Evolutionary conservation across 768 basidiomycete genomes (phyloP), one percentile per base, ranked within the genome.

Genomic region (Leccinum imitatum): DNA sequence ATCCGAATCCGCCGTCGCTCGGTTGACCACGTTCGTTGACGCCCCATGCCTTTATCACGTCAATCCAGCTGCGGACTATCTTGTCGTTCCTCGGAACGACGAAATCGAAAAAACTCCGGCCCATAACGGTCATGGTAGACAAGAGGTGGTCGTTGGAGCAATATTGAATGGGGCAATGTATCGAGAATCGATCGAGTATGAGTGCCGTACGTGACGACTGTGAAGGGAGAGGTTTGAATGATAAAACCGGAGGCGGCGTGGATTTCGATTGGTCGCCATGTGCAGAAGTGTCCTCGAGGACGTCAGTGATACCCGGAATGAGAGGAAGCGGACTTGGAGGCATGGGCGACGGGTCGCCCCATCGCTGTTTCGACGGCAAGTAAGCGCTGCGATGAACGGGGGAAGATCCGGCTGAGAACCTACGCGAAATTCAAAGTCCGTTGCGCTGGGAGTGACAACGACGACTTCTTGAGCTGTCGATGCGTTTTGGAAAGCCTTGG

Each of bases 11-110:
- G 35, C 90, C 90, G 64, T 91, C 89, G 68, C 87, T 89, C 23
- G 90, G 90, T 72, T 89, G 87, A 0, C 90, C 91, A 3, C 84
- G 82, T 71, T 92, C 91, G 62, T 92, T 92, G 53, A 92, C 89
- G 17, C 90, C 90, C 87, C 90, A 91, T 2, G 84, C 82, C 69
- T 93, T 93, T 66, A 91, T 84, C 54, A 84, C 82, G 61, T 86
- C 86, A 54, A 93, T 86, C 89, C 89, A 91, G 56, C 78, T 81
- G 25, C 84, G 82, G 23, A 93, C 89, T 53, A 81, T 78, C 11
- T 73, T 75, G 73, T 91, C 90, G 65, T 89, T 88, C 63, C 80
- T 77, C 67, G 73, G 76, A 17, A 79, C 70, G 11, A 93, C 87
- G 67, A 90, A 92, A 65, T 93, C 91, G 67, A 84, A 92, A 74